Percentiles rank a stretch among this genome's conserved stretches.
Conservation (phyloP, 208 protist species). For the Leishmania major region DNA sequence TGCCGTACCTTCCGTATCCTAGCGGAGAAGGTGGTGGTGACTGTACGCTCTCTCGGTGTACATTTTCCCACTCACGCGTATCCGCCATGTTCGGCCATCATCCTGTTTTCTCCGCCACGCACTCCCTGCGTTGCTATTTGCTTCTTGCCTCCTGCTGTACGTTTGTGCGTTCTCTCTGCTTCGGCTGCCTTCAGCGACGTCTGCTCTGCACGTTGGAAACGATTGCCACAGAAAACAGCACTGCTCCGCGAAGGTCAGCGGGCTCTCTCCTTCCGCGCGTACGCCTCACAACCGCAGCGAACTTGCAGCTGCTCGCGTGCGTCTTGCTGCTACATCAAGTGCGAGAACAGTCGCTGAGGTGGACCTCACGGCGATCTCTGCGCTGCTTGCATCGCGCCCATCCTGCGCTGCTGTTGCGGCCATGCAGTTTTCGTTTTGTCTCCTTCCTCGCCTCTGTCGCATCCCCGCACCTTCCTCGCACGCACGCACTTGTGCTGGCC, state of each 20-base stretch:
- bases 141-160: neutral
- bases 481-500: neutral
- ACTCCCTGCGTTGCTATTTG: neutral
- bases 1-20: neutral
- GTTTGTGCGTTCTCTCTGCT: neutral
- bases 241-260: neutral
- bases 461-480: neutral
- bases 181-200: neutral
- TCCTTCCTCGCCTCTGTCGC: neutral
- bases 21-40: neutral
- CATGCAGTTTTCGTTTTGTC: neutral
- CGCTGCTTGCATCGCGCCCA: neutral
- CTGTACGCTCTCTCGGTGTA: neutral
- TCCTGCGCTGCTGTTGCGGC: neutral
- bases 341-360: neutral
- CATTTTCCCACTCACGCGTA: neutral
- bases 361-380: neutral
- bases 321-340: neutral
- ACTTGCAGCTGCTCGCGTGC: neutral
- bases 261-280: neutral
- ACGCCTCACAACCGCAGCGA: neutral
- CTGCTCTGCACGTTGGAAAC: neutral
- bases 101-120: neutral
- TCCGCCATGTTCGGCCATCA: neutral
- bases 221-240: neutral